Evolutionary conservation across 1,284 basidiomycete species (phyloP), one percentile per base, ranked within the genome.

Genomic region (Trichosporon ovoides): DNA sequence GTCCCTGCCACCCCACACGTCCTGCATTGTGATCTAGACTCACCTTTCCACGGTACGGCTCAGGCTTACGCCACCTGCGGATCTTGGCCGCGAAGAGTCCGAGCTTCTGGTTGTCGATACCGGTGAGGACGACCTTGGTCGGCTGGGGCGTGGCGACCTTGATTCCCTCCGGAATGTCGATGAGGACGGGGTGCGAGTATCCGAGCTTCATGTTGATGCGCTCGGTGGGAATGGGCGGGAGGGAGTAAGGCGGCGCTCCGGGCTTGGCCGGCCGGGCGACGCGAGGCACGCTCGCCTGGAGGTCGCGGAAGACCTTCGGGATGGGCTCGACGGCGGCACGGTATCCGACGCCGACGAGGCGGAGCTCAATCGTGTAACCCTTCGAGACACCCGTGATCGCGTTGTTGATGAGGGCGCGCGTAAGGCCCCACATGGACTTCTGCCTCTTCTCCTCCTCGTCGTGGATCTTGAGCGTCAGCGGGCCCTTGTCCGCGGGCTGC

Each of bases 1-100:
- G 19, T 14, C 14, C 7, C 19, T 38, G 37, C 34, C 20, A 12
- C n/a, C n/a, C n/a, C n/a, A n/a, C n/a, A n/a, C n/a, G n/a, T n/a
- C n/a, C n/a, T 19, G 2, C 19, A 16, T 9, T 3, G 3, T 24
- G 12, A 5, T 16, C 18, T 14, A 36, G 6, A 78, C 86, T 58
- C 70, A 91, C 91, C 83, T 96, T 94, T 68, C 92, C 93, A 80
- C 98, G 93, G 80, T 98, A 98, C 19, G 94, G 94, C 74, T 98
- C 96, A 14, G 95, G 95, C 68, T 87, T 87, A 65, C 95, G 84
- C 80, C 86, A 89, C 57, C 81, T 83, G 63, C 92, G 80, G 34
- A 98, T 88, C 68, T 86, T 84, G 16, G 91, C 91, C 0, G 93
- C 91, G 73, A 96, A 96, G 63, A 90, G 80, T 0, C 92, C 93